Conservation (phyloP, 1,284 basidiomycete species). For the Mycena sp. region DNA sequence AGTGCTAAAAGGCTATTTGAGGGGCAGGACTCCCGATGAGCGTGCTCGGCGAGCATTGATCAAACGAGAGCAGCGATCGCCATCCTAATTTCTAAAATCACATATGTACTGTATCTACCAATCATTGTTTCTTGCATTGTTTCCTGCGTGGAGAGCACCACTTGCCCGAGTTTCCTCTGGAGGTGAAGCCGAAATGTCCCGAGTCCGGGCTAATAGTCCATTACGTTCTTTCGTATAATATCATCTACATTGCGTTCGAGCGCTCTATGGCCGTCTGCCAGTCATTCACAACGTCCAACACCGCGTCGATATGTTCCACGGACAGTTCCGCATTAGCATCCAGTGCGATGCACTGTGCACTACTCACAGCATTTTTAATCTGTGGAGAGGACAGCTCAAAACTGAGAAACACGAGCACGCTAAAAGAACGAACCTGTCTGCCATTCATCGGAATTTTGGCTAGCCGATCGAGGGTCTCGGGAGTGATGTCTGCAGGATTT, state of each 20-base stretch:
- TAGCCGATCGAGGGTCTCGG: slow-evolving; percentile 28
- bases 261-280: too few relatives aligned
- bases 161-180: too few relatives aligned
- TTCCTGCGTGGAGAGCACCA: too few relatives aligned
- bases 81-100: too few relatives aligned
- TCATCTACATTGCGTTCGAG: too few relatives aligned
- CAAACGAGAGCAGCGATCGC: too few relatives aligned
- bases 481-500: neutral
- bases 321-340: slow-evolving; percentile 12
- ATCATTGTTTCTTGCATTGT: too few relatives aligned
- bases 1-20: slow-evolving; percentile 17
- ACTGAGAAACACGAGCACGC: neutral
- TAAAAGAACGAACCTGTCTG: slow-evolving; percentile 22
- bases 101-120: too few relatives aligned
- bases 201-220: too few relatives aligned
- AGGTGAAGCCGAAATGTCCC: too few relatives aligned
- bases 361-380: slow-evolving; percentile 35
- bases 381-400: neutral
- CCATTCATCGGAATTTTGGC: slow-evolving; percentile 26
- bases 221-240: too few relatives aligned
- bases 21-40: slow-evolving; percentile 13
- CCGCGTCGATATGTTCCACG: slow-evolving; percentile 28
- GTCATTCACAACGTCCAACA: slow-evolving; percentile 31
- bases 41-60: slow-evolving; percentile 1
- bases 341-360: slow-evolving; percentile 30